These are phyloP conservation scores for Cercospora beticola DNA, from an alignment of 2,329 filamentous ascomycete species.

Conservation along the genomic window DNA sequence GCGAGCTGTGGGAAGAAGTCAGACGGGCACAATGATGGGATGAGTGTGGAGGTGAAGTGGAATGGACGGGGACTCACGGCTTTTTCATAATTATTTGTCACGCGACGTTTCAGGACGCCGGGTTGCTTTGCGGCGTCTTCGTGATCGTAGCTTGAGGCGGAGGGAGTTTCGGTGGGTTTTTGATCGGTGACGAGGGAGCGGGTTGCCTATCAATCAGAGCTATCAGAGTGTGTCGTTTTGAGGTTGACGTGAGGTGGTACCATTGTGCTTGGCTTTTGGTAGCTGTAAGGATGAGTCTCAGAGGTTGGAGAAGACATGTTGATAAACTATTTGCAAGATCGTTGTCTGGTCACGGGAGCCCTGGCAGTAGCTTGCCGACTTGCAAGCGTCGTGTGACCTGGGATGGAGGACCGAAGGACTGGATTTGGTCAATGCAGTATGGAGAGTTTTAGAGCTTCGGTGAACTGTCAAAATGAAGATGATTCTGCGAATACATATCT, in stretches of 20 bases:
- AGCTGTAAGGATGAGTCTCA: slow-evolving; percentile 15
- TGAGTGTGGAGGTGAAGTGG: neutral
- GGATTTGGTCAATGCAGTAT: neutral
- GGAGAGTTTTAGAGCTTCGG: neutral
- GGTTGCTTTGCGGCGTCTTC: slow-evolving; percentile 3
- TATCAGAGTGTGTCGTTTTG: too few relatives aligned
- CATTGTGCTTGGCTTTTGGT: slow-evolving; percentile 17
- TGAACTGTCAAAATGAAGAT: neutral
- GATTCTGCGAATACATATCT: too few relatives aligned
- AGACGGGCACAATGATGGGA: neutral
- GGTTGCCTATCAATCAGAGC: slow-evolving; percentile 12
- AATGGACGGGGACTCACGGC: slow-evolving; percentile 15
- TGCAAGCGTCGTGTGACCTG: neutral
- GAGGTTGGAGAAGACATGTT: slow-evolving; percentile 15
- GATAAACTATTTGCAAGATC: neutral
- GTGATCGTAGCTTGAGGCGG: slow-evolving; percentile 22
- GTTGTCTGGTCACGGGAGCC: slow-evolving; percentile 9
- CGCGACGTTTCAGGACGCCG: slow-evolving; percentile 20
- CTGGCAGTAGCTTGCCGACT: neutral
- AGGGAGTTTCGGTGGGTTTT: slow-evolving; percentile 22
- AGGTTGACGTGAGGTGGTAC: too few relatives aligned
- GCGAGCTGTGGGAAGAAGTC: neutral
- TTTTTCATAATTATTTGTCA: slow-evolving; percentile 35
- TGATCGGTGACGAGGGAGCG: slow-evolving; percentile 22
- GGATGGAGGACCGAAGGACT: neutral